Conservation (phyloP, 2,329 filamentous ascomycete species). For the Fusarium brachygibbosum region DNA sequence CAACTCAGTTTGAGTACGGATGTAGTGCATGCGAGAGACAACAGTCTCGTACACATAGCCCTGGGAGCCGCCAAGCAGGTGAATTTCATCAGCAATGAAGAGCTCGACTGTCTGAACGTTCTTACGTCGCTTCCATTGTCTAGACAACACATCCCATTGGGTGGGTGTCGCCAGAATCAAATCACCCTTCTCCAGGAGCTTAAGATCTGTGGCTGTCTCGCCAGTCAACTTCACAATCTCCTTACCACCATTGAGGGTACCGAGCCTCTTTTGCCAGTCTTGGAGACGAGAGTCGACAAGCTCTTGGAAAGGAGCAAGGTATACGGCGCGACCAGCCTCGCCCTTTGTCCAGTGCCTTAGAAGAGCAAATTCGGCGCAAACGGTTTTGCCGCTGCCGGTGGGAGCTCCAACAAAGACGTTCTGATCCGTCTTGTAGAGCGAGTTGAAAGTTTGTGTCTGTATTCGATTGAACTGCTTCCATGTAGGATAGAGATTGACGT, state of each 20-base stretch:
- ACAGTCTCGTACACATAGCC: slow-evolving; percentile 96
- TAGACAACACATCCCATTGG: slow-evolving; percentile 96
- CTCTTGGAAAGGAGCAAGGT: slow-evolving; percentile 95
- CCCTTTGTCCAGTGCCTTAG: slow-evolving; percentile 82
- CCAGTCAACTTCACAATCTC: slow-evolving; percentile 93
- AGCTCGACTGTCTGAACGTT: slow-evolving; percentile 91
- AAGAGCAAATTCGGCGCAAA: slow-evolving; percentile 94
- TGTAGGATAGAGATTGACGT: slow-evolving; percentile 81
- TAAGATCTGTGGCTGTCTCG: slow-evolving; percentile 90
- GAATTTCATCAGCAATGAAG: slow-evolving; percentile 95
- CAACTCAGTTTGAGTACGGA: slow-evolving; percentile 87
- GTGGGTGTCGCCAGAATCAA: slow-evolving; percentile 91
- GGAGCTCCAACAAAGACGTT: slow-evolving; percentile 95
- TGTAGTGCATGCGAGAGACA: slow-evolving; percentile 98
- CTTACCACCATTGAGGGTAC: slow-evolving; percentile 82
- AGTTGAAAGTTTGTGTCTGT: slow-evolving; percentile 97
- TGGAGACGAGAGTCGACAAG: slow-evolving; percentile 84
- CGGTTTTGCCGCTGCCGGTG: slow-evolving; percentile 94
- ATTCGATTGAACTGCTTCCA: slow-evolving; percentile 96
- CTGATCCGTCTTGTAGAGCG: slow-evolving; percentile 89
- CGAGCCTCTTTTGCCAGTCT: slow-evolving; percentile 87
- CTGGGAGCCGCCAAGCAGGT: slow-evolving; percentile 87
- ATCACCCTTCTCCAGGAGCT: slow-evolving; percentile 87
- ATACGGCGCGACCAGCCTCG: slow-evolving; percentile 80
- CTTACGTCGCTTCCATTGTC: slow-evolving; percentile 97